Base-by-base conservation (phyloP, 176 grass and related monocot genomes). In the Typha latifolia region DNA sequence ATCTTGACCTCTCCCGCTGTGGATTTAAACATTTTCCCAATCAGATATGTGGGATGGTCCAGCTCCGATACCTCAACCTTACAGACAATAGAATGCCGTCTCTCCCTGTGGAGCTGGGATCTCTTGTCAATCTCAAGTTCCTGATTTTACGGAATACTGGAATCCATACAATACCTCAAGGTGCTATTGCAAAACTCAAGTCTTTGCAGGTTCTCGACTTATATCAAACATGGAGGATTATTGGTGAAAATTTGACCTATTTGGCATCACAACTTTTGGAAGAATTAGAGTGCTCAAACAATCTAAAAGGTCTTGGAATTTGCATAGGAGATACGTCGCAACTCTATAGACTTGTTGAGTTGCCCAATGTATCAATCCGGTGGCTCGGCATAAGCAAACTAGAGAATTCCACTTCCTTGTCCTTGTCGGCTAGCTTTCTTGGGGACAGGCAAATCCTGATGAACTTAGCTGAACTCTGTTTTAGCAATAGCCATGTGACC, bases 121-220 rank as follows among this genome's bases (percentile, higher is more conserved):
- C 48, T 5, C 73, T 77, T 18, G 34, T 18, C 55, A 66, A 77
- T 52, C 49, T 82, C 62, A 82, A 75, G 20, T 66, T 69, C 73
- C 26, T 81, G 48, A 24, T 72, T 81, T 69, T 88, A 12, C 61
- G 63, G 2, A 68, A 79, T 67, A 90, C 79, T 73, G 65, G 69
- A 66, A 82, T 69, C 66, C 80, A 66, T 69, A 85, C 72, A 49
- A 49, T 90, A 20, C 82, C 87, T 0, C 32, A 63, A 1, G 82
- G 74, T 15, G 71, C 85, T 66, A 72, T 90, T 26, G 24, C 24
- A 26, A 26, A 26, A 48, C 74, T 90, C 4, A 62, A 69, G 16
- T 72, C 49, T 50, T 64, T 90, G 19, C 62, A 64, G n/a, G 74
- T 90, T 4, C 62, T 90, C 26, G 81, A 84, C 19, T 31, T 71